Base-by-base conservation (phyloP, 2,329 filamentous ascomycete genomes). In the Pseudogymnoascus sp. region DNA sequence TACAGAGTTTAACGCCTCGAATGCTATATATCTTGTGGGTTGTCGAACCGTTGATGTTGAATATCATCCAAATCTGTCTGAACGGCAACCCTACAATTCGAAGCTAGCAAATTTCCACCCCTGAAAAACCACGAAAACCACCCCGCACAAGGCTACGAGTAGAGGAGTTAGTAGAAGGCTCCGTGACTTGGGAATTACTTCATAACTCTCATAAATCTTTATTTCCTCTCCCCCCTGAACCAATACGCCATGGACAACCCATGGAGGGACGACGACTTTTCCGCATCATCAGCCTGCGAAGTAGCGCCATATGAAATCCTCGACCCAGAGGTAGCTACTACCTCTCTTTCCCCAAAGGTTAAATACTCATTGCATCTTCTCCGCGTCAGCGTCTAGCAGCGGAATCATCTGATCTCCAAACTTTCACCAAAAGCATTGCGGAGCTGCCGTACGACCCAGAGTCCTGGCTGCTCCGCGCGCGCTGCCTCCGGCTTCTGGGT, bases 401-500 rank as follows among this genome's bases (percentile, higher is more conserved):
- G 31, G 69, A 71, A 60, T 65, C 64, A 36, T 36, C 59, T 39
- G 66, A 69, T 37, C 64, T 70, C 2, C 51, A 67, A 26, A 59
- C 47, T 26, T 65, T 67, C 60, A 71, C 69, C 5, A 62, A 69
- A 37, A 62, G 54, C 10, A 63, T 71, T n/a, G 61, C 65, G 14
- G 12, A 54, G 21, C 45, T 47, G 11, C 67, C 70, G n/a, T 71
- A 71, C 42, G 71, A 73, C 21, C 69, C 71, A 12, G 68, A 69
- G 65, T 59, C 63, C 42, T 72, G 71, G 71, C 64, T 69, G 37
- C 67, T 67, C 21, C 68, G 71, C 5, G 68, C 67, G 5, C 65
- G 69, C 16, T 68, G 65, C 51, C 67, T 73, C 8, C 68, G 70
- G 31, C 64, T 68, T 8, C 64, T 73, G 1, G 71, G 69, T 11